Base-by-base conservation (phyloP, 176 grass and related monocot genomes). In the Carex myosuroides region DNA sequence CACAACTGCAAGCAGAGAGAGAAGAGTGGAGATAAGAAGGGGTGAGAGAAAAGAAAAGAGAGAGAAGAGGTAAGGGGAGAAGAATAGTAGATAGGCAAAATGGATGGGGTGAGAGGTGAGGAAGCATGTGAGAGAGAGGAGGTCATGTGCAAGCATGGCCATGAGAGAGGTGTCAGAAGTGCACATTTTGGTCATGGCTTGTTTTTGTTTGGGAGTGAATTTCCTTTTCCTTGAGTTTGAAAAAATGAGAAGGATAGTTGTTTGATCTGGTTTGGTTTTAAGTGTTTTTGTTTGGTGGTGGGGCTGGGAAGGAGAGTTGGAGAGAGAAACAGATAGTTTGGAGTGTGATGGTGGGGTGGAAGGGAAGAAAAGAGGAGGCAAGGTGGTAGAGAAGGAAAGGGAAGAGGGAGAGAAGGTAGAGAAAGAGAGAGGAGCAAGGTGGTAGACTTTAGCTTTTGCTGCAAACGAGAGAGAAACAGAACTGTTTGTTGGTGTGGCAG, bases 81-180 rank as follows among this genome's bases (percentile, higher is more conserved):
- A 94, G 91, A 99, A 87, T 57, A 95, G 65, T 26, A 89, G 44
- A 84, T 99, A 99, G 48, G 91, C 88, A 26, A 89, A 89, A 70
- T 93, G 89, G 58, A 99, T 70, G 53, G 93, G 91, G 77, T 95
- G 89, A 7, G 91, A 87, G 33, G 83, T 86, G 8, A 95, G 83
- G 89, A 95, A 94, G 76, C 32, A 59, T 61, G 69, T 89, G 7
- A 85, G 82, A 42, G 85, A 85, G 52, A 90, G 17, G 50, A 91
- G 68, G 76, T 98, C 92, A 54, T 93, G 67, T 21, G 90, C 64
- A 13, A 86, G 58, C 61, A 84, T 29, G 3, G 67, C 80, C 79
- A 90, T 44, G 50, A 60, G 79, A 83, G 46, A 42, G 26, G 44
- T 64, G 71, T 79, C 72, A 68, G 13, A 59, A 30, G 29, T 76